phyloP scores from a whole-genome alignment of 345 rosid species.

The Trapa bicornis region DNA sequence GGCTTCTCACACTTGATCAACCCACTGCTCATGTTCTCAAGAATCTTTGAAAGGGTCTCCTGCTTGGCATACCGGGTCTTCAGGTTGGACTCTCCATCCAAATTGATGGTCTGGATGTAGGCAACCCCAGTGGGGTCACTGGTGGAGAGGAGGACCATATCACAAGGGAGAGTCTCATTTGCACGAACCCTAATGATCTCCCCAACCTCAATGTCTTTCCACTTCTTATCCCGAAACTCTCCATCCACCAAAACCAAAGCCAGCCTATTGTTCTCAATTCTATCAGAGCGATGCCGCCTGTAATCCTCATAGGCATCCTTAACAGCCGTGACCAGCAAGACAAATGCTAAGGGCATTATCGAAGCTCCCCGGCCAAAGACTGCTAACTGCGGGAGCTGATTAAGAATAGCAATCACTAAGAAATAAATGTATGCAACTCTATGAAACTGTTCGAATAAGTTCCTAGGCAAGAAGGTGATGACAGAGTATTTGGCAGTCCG shows the following conservation, averaged over 20 bases:
- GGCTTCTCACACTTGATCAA: conserved; percentile 90
- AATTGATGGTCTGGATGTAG: conserved; percentile 82
- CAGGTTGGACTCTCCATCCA: conserved; percentile 91
- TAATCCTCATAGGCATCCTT: conserved; percentile 96
- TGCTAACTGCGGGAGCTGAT: conserved; percentile 96
- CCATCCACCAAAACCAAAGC: conserved; percentile 44
- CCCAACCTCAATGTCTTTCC: conserved; percentile 78
- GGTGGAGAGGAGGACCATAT: conserved; percentile 75
- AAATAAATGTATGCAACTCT: conserved; percentile 91
- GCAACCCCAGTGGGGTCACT: conserved; percentile 97
- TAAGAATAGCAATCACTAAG: conserved; percentile 78
- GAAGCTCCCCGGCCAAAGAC: conserved; percentile 91
- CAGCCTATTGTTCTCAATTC: conserved; percentile 78
- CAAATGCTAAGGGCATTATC: conserved; percentile 79
- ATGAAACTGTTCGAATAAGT: conserved; percentile 92
- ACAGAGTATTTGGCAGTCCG: conserved; percentile 63
- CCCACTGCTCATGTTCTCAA: conserved; percentile 42
- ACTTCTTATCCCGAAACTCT: conserved; percentile 51
- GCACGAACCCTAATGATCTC: conserved; percentile 62
- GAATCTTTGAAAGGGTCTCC: conserved; percentile 58
- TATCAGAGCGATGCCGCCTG: conserved; percentile 80
- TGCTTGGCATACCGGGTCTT: conserved; percentile 96
- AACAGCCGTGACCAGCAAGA: conserved; percentile 75
- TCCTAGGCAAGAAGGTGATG: conserved; percentile 75
- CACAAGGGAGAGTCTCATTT: conserved; percentile 84